These are phyloP conservation scores for Metschnikowia matae DNA, from an alignment of 805 yeast species.

Conservation along the genomic window DNA sequence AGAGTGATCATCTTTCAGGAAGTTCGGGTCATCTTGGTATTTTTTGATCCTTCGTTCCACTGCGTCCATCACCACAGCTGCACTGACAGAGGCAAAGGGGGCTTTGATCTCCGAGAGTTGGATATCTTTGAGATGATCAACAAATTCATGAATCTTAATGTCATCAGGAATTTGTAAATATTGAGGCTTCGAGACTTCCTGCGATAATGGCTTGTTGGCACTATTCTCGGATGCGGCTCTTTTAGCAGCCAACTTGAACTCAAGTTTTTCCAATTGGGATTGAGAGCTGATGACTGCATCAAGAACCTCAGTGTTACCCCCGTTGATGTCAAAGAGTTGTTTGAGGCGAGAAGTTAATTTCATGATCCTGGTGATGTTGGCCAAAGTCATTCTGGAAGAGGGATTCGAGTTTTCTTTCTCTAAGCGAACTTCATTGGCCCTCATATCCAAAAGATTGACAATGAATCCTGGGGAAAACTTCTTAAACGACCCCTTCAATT, in stretches of 20 bases:
- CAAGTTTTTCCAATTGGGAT: conserved; percentile 9
- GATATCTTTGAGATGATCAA: conserved; percentile 7
- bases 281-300: conserved; percentile 17
- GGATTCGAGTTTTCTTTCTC: conserved; percentile 6
- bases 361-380: conserved; percentile 12
- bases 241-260: conserved; percentile 10
- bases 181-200: conserved; percentile 3
- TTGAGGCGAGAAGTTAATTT: conserved; percentile 11
- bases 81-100: conserved; percentile 3
- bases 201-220: conserved; percentile 12
- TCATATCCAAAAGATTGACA: conserved; percentile 6
- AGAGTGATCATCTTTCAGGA: conserved; percentile 1
- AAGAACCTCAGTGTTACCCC: conserved; percentile 16
- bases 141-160: conserved; percentile 10
- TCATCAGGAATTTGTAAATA: conserved; percentile 17
- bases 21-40: neutral
- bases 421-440: conserved; percentile 13
- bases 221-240: neutral
- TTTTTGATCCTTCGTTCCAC: conserved; percentile 5
- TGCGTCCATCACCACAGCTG: conserved; percentile 6
- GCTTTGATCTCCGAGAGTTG: conserved; percentile 6
- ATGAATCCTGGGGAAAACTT: conserved; percentile 7
- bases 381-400: conserved; percentile 7
- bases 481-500: conserved; percentile 12
- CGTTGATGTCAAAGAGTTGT: conserved; percentile 13